phyloP scores from a whole-genome alignment of 2,329 filamentous ascomycete species.

The Chaetothyriales sp. region DNA sequence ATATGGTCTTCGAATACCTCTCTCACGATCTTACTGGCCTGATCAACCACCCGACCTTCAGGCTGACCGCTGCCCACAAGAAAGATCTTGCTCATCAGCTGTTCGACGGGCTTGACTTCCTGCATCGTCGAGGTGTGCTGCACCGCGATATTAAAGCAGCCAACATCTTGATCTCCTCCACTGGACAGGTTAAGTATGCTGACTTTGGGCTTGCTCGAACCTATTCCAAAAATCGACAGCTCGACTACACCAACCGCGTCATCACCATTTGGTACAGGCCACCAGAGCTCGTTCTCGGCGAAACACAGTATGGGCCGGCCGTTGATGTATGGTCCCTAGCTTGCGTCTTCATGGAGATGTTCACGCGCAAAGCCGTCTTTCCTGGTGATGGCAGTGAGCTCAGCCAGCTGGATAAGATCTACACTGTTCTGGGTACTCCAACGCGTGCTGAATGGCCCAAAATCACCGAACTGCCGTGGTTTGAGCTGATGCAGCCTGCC shows the following conservation, averaged over 20 bases:
- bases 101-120: slow-evolving; percentile 85
- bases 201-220: slow-evolving; percentile 95
- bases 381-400: slow-evolving; percentile 93
- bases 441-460: slow-evolving; percentile 75
- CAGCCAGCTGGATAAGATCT: slow-evolving; percentile 93
- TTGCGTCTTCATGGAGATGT: slow-evolving; percentile 93
- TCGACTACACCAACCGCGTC: slow-evolving; percentile 96
- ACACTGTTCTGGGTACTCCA: slow-evolving; percentile 78
- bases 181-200: slow-evolving; percentile 78
- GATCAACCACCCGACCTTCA: slow-evolving; percentile 86
- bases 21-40: slow-evolving; percentile 92
- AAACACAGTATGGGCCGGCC: slow-evolving; percentile 77
- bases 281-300: slow-evolving; percentile 77
- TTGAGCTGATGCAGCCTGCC: slow-evolving; percentile 71
- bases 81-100: slow-evolving; percentile 88
- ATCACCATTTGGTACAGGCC: slow-evolving; percentile 98
- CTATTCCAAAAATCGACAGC: slow-evolving; percentile 78
- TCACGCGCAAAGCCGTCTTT: slow-evolving; percentile 85
- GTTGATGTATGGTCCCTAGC: slow-evolving; percentile 96
- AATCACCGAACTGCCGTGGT: slow-evolving; percentile 92
- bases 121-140: slow-evolving; percentile 83
- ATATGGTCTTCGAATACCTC: slow-evolving; percentile 98
- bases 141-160: slow-evolving; percentile 98
- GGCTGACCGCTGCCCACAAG: slow-evolving; percentile 69
- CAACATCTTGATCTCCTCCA: slow-evolving; percentile 86